These are phyloP conservation scores for Leccinellum rugosiceps DNA, from an alignment of 768 basidiomycete species.

Conservation along the genomic window DNA sequence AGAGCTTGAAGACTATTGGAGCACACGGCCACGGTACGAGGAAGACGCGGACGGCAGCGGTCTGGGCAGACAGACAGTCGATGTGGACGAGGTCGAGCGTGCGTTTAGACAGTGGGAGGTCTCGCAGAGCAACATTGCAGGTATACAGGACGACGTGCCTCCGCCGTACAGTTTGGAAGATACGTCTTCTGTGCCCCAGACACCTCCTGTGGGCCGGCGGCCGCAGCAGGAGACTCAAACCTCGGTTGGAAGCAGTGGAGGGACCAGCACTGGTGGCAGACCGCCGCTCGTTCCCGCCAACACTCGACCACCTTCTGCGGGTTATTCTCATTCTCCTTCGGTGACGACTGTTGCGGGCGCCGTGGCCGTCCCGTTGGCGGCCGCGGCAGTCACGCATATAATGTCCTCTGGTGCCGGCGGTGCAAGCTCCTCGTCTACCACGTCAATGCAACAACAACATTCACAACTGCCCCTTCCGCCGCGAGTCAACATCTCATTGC, in stretches of 20 bases:
- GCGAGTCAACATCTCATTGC: constrained; percentile 8
- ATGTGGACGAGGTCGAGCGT: constrained; percentile 19
- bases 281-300: not conserved
- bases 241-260: not conserved
- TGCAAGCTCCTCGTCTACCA: not conserved
- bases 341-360: not conserved
- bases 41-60: constrained; percentile 7
- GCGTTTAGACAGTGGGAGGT: constrained; percentile 46
- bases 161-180: constrained; percentile 68
- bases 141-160: constrained; percentile 49
- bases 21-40: constrained; percentile 57
- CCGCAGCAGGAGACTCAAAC: not conserved
- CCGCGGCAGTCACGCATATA: not conserved
- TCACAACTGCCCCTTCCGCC: constrained; percentile 4
- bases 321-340: constrained; percentile 2
- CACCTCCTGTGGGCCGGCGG: not conserved
- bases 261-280: not conserved
- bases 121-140: constrained; percentile 1
- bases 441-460: not conserved
- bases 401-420: not conserved
- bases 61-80: constrained; percentile 19
- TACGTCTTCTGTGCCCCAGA: not conserved
- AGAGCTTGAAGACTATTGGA: constrained; percentile 75
- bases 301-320: constrained; percentile 6
- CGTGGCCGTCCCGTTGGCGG: not conserved